Conservation (phyloP, 805 yeast species). For the Saturnispora saitoi region DNA sequence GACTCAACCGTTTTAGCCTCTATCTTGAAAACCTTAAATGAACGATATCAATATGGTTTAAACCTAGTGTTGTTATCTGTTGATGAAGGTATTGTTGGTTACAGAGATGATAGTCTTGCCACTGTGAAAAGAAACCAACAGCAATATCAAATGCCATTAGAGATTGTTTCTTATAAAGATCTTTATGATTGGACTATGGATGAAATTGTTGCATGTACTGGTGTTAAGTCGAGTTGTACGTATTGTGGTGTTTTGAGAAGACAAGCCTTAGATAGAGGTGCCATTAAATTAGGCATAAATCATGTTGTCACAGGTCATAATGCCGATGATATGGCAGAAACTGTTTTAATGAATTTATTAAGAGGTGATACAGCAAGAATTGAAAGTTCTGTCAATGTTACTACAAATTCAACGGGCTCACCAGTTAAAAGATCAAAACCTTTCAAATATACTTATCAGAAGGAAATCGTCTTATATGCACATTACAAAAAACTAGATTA, state of each 20-base stretch:
- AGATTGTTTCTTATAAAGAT: constrained; percentile 67
- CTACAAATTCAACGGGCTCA: constrained; percentile 76
- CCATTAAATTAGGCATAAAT: constrained; percentile 69
- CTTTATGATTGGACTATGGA: constrained; percentile 98
- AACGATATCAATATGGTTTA: constrained; percentile 82
- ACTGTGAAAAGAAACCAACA: constrained; percentile 89
- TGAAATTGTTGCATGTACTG: constrained; percentile 90
- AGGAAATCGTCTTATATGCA: constrained; percentile 95
- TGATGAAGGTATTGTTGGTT: constrained; percentile 96
- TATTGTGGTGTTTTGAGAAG: constrained; percentile 96
- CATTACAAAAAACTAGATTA: constrained; percentile 93
- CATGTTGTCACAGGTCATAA: constrained; percentile 98
- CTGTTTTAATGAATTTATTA: constrained; percentile 86
- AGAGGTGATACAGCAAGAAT: constrained; percentile 95
- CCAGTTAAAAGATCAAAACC: constrained; percentile 94
- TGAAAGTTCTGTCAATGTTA: constrained; percentile 77
- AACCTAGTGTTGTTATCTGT: constrained; percentile 74
- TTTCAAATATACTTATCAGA: constrained; percentile 90
- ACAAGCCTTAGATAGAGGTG: constrained; percentile 95
- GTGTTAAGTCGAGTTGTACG: constrained; percentile 89
- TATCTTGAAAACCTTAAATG: constrained; percentile 77
- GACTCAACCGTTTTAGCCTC: constrained; percentile 95
- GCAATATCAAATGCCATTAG: constrained; percentile 44
- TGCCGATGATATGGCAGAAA: constrained; percentile 99
- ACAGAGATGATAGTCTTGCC: constrained; percentile 93